phyloP scores from a whole-genome alignment of 441 rosid species.

The Pelargonium citronellum region DNA sequence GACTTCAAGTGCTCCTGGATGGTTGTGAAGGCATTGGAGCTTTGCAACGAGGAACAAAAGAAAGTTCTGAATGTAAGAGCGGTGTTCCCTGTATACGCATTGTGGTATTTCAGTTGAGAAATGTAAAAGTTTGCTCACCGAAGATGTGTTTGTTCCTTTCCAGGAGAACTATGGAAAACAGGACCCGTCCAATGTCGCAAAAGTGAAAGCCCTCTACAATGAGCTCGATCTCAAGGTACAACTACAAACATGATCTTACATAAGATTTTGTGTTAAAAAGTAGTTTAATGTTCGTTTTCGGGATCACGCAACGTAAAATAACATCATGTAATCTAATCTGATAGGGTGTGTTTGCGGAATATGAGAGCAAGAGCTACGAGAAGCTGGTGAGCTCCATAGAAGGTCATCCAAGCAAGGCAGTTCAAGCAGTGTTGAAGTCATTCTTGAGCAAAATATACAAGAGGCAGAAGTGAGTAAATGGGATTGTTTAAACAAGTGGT shows the following conservation, averaged over 20 bases:
- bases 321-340: conserved; percentile 1
- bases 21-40: conserved; percentile 73
- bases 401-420: conserved; percentile 59
- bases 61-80: conserved; percentile 45
- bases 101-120: background rate
- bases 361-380: conserved; percentile 70
- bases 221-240: conserved; percentile 66
- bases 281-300: background rate
- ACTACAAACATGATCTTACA: background rate
- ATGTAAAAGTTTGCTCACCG: background rate
- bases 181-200: conserved; percentile 49
- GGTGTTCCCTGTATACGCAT: background rate
- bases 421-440: conserved; percentile 76
- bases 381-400: conserved; percentile 52
- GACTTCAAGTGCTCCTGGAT: conserved; percentile 94
- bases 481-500: too few relatives aligned
- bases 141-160: conserved; percentile 16
- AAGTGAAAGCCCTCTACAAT: conserved; percentile 63
- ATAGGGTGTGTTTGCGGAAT: conserved; percentile 58
- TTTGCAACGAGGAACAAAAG: conserved; percentile 65
- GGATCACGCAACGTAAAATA: background rate
- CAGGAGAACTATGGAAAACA: conserved; percentile 84
- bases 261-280: background rate
- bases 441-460: conserved; percentile 84
- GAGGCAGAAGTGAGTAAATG: conserved; percentile 54